Base-by-base conservation (phyloP, 2,329 filamentous ascomycete species). In the Colletotrichum lindemuthianum region DNA sequence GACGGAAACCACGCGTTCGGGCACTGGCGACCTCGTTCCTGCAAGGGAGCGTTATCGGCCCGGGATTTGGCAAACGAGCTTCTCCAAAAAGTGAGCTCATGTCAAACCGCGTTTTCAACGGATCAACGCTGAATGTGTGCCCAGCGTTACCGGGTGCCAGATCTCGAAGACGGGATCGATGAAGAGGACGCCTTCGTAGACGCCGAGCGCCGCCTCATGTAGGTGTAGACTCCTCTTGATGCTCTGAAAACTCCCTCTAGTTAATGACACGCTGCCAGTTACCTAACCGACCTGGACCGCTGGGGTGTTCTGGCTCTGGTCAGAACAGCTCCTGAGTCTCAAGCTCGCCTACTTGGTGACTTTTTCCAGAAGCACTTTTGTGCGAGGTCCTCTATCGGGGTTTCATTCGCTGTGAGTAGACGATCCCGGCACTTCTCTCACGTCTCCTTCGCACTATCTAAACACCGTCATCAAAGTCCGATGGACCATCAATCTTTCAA, bases 281-380 rank as follows among this genome's bases (percentile, higher is more conserved):
- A 34, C 34, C 9, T 58, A 8, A 58, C 44, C 12, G 13, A 50
- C 13, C 4, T 58, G 2, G 55, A 58, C 8, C 3, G 37, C 3
- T 58, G 55, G 55, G 13, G 44, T 33, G 50, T 58, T 1, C 16
- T 58, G 2, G 45, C 55, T 8, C 45, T 58, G 3, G 16, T 58
- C 13, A 40, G 13, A 6, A 34, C 45, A 4, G 45, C 44, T 2
- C 55, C 55, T 2, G 45, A 58, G 8, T 49, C 45, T 13, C 37
- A 41, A 3, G 50, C 50, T 3, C 37, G 50, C 12, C 16, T 53
- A 1, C 34, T 58, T 5, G 55, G 37, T 1, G 45, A 41, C 24
- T 58, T 58, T 24, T 15, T 58, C 2, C 36, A 40, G 16, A 41
- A 49, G 6, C 36, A 58, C 10, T 10, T 58, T 8, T 49, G 45